A percentile compares a stretch with the other conserved stretches of the same genome.
Conservation (phyloP, 352 stramenopile species). For the Aphanomyces stellatus region DNA sequence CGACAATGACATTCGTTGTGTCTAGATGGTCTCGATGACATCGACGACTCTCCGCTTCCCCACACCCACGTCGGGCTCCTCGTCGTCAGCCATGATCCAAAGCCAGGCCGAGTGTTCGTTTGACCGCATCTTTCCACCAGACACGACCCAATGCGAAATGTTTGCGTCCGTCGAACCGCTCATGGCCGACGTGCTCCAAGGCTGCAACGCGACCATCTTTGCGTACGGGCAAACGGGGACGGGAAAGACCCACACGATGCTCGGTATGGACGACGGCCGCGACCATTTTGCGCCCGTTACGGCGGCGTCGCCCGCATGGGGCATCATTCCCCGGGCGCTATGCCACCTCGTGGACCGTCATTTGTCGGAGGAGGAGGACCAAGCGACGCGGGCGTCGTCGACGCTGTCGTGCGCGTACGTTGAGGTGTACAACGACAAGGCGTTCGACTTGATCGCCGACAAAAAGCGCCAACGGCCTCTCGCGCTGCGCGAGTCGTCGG, state of each 20-base stretch:
- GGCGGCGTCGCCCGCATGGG: conserved; percentile 57
- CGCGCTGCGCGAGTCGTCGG: conserved; percentile 44
- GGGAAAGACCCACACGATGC: conserved; percentile 89
- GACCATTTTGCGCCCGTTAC: conserved; percentile 67
- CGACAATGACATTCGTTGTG: not conserved
- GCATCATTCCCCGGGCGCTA: conserved; percentile 70
- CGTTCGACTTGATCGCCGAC: conserved; percentile 79
- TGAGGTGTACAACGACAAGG: conserved; percentile 93
- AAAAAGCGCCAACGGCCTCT: conserved; percentile 51
- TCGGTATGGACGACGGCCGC: conserved; percentile 35
- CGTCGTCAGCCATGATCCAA: not conserved
- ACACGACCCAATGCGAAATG: conserved; percentile 69
- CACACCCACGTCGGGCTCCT: not conserved
- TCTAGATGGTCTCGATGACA: not conserved
- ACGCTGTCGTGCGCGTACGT: conserved; percentile 77
- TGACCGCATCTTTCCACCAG: conserved; percentile 59
- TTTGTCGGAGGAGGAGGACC: conserved; percentile 38
- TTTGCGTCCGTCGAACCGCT: conserved; percentile 59
- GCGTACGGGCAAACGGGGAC: conserved; percentile 86
- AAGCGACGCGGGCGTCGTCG: no score
- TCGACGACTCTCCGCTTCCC: not conserved
- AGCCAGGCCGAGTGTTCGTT: conserved; percentile 51
- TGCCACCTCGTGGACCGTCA: conserved; percentile 62
- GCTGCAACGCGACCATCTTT: conserved; percentile 87
- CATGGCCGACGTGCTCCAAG: conserved; percentile 53